Conservation (phyloP, 306 rosid species). For the Cucumis cinereus region DNA sequence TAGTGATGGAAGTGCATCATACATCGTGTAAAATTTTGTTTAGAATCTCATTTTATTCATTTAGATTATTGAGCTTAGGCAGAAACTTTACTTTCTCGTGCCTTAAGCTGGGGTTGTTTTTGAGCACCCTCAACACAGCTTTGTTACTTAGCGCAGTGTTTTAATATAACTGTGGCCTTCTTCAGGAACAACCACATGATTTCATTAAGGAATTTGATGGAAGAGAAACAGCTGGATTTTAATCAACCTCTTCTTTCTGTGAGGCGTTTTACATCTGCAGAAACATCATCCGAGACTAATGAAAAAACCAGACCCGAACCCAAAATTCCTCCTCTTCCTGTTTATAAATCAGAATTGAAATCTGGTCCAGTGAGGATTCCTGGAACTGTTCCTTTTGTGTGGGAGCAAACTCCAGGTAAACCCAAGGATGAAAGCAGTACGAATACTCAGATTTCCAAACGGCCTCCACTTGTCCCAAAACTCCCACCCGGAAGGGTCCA, state of each 20-base stretch:
- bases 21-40: background rate
- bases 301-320: slow-evolving; percentile 28
- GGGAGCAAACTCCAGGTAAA: slow-evolving; percentile 83
- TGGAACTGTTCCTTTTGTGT: slow-evolving; percentile 68
- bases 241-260: slow-evolving; percentile 83
- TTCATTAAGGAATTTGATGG: slow-evolving; percentile 45
- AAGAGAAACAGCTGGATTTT: slow-evolving; percentile 68
- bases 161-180: background rate
- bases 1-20: background rate
- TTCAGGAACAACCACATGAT: background rate
- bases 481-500: slow-evolving; percentile 61
- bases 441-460: slow-evolving; percentile 10
- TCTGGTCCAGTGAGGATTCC: slow-evolving; percentile 69
- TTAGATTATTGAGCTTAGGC: too few species aligned
- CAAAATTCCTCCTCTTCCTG: slow-evolving; percentile 36
- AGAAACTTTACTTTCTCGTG: background rate
- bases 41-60: background rate
- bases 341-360: slow-evolving; percentile 60
- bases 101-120: background rate
- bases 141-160: slow-evolving; percentile 9
- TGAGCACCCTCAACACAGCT: background rate
- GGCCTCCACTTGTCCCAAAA: slow-evolving; percentile 33
- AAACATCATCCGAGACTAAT: slow-evolving; percentile 22
- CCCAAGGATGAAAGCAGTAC: slow-evolving; percentile 53
- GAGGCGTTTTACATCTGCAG: slow-evolving; percentile 48